Evolutionary conservation across 495 filamentous ascomycete species (phyloP), one percentile per base, ranked within the genome.

Genomic region (Penicillium daleae): DNA sequence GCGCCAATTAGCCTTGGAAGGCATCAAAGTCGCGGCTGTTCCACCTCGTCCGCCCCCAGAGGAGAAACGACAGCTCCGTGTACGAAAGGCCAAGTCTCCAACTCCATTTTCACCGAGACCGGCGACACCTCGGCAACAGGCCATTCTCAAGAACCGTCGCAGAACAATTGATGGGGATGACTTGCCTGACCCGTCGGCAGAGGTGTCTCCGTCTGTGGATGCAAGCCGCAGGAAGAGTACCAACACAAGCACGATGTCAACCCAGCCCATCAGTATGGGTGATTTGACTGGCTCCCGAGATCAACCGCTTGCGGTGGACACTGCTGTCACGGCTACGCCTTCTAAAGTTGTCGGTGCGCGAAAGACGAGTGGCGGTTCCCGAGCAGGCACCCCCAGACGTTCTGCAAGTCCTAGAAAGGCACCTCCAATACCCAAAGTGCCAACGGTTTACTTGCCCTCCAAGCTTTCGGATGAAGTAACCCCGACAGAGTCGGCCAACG

Each of bases 51-150:
- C 74, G 32, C 57, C 78, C 17, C 76, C 74, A 6, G 80, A 83
- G 15, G 83, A 82, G 13, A 84, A 88, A 52, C 90, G 89, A 83
- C 85, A 90, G 60, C 82, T 95, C 40, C 82, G 94, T 33, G 87
- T 86, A 48, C 85, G 92, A 55, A 94, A 90, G 68, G 74, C 83
- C 22, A 87, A 85, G 60, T 61, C 76, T 17, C 76, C 78, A 7
- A 77, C 79, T 1, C 83, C 85, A 22, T 69, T 62, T 32, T 68
- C 68, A 0, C 62, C 75, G 12, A 62, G 69, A 24, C 57, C 63
- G 10, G 82, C 85, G 39, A 82, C 85, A 2, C 79, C 81, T 8
- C 77, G 80, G 15, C 86, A 83, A 27, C 74, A 75, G 31, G 66
- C 70, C 6, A 69, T 82, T 55, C 79, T 78, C 40, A 79, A 81